Conservation (phyloP, 2,329 filamentous ascomycete genomes). For the Calonectria pseudoreteaudii region DNA sequence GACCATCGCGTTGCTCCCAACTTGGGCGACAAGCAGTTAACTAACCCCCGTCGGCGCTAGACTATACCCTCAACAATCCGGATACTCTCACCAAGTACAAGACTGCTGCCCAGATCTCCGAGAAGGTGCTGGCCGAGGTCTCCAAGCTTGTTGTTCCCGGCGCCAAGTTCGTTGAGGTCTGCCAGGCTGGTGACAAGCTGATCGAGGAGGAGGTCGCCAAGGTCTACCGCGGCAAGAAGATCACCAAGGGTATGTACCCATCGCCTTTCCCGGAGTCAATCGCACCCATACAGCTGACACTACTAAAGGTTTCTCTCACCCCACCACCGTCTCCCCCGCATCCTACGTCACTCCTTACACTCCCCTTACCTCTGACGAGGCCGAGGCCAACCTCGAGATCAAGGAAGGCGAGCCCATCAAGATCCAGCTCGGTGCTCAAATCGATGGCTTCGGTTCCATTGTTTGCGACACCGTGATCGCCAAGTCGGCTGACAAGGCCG, state of each 20-base stretch:
- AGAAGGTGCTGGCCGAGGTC: conserved; percentile 93
- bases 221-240: conserved; percentile 99
- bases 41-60: conserved; percentile 57
- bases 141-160: conserved; percentile 80
- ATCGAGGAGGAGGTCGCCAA: conserved; percentile 93
- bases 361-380: conserved; percentile 85
- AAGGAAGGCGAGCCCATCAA: conserved; percentile 91
- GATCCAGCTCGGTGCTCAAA: conserved; percentile 99
- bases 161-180: conserved; percentile 93
- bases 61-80: conserved; percentile 90
- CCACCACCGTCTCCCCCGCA: conserved; percentile 93
- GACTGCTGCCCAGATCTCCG: conserved; percentile 92
- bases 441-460: conserved; percentile 96
- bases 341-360: conserved; percentile 98
- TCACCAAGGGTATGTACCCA: conserved; percentile 80
- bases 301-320: conserved; percentile 83
- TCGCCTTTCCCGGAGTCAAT: conserved; percentile 2
- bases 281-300: conserved; percentile 29
- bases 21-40: not conserved
- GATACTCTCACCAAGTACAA: conserved; percentile 99
- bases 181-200: conserved; percentile 94
- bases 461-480: conserved; percentile 93
- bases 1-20: conserved; percentile 14
- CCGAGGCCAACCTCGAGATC: conserved; percentile 83
- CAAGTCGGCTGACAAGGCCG: conserved; percentile 68